Evolutionary conservation across 306 rosid species (phyloP).

Genomic region (Alnus rubra): DNA sequence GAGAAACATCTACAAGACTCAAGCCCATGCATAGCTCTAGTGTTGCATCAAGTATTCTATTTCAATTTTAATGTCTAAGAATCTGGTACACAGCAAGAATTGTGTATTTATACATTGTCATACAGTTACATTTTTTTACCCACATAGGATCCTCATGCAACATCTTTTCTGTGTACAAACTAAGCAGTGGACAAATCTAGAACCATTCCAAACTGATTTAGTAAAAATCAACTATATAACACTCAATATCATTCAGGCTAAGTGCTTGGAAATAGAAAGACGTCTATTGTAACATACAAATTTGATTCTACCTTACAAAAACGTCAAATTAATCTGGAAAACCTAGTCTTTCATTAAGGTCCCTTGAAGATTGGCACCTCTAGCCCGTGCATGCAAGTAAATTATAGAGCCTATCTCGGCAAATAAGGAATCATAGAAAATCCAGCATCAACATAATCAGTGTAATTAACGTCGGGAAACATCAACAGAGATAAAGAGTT

Average conservation of each 20-base stretch:
- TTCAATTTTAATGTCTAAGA: background rate
- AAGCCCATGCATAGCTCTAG: background rate
- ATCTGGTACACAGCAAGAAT: background rate
- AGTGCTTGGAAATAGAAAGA: background rate
- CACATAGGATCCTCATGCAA: background rate
- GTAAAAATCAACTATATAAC: background rate
- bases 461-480: conserved; percentile 24
- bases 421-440: background rate
- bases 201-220: background rate
- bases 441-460: background rate
- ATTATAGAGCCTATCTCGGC: background rate
- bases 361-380: background rate
- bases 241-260: background rate
- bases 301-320: background rate
- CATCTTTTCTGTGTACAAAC: background rate
- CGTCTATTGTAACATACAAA: background rate
- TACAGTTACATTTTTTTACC: background rate
- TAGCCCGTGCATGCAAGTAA: background rate
- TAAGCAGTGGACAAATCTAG: background rate
- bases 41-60: background rate
- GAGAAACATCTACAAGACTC: background rate
- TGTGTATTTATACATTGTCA: background rate
- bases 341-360: background rate
- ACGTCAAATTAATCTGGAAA: background rate
- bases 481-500: conserved; percentile 21